These are phyloP conservation scores for Plasmodium gaboni DNA, from an alignment of 169 alveolate genomes.

Conservation along the genomic window DNA sequence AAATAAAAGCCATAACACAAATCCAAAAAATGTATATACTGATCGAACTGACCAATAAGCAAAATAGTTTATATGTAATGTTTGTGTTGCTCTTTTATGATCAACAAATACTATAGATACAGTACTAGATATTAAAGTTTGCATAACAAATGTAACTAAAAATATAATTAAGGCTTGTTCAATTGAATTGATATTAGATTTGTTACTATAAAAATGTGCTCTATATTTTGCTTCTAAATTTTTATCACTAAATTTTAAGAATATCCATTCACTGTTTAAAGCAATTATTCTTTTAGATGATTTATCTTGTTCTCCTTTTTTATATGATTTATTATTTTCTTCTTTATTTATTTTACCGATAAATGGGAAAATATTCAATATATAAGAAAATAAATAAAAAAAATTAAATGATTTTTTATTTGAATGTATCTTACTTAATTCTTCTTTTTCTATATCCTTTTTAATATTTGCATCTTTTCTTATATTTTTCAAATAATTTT, in stretches of 20 bases:
- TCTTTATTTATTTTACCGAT: conserved; percentile 2
- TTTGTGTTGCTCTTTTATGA: conserved; percentile 76
- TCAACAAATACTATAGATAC: conserved; percentile 86
- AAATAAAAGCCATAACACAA: conserved; percentile 89
- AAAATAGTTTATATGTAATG: conserved; percentile 80
- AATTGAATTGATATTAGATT: conserved; percentile 87
- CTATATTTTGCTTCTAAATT: conserved; percentile 90
- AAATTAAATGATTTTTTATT: not conserved
- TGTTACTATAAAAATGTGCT: conserved; percentile 88
- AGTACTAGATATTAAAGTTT: conserved; percentile 85
- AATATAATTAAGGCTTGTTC: conserved; percentile 91
- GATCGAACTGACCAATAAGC: conserved; percentile 91
- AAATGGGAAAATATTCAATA: conserved; percentile 16
- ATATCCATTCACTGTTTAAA: conserved; percentile 80
- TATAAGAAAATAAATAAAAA: conserved; percentile 1
- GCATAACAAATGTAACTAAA: conserved; percentile 90
- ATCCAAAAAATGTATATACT: conserved; percentile 86
- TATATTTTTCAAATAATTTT: conserved; percentile 43
- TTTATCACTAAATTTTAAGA: conserved; percentile 88
- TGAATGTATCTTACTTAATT: not conserved
- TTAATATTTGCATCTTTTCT: conserved; percentile 31
- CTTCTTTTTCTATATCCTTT: not conserved
- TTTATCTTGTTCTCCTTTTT: conserved; percentile 14
- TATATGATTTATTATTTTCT: not conserved
- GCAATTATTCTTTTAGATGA: conserved; percentile 11